phyloP scores from a whole-genome alignment of 495 filamentous ascomycete genomes.

The Aspergillus funiculosus region DNA sequence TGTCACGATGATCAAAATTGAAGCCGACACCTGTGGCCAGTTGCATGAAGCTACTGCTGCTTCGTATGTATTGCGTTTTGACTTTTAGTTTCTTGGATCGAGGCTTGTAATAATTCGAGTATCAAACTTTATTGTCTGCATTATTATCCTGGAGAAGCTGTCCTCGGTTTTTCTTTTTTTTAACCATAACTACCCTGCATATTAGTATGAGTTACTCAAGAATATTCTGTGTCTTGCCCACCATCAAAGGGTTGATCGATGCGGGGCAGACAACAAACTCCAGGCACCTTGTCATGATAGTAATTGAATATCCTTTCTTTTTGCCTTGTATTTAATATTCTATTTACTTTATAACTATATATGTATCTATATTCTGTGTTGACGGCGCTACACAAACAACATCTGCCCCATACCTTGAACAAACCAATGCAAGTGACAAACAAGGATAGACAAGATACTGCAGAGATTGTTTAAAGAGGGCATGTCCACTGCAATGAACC shows the following conservation, averaged over 20 bases:
- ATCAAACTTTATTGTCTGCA: conserved; percentile 12
- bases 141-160: conserved; percentile 7
- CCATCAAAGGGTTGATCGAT: conserved; percentile 4
- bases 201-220: not conserved
- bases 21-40: too few relatives aligned
- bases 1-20: conserved; percentile 1
- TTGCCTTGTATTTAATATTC: not conserved
- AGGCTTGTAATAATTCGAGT: conserved; percentile 1
- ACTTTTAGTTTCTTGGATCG: not conserved
- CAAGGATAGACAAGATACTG: conserved; percentile 7
- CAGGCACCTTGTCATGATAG: not conserved
- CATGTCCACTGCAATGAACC: conserved; percentile 16
- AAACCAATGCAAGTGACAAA: conserved; percentile 11
- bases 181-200: not conserved
- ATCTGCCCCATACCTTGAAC: conserved; percentile 8
- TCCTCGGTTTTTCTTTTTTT: conserved; percentile 1
- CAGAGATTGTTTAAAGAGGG: not conserved
- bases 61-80: not conserved
- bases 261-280: conserved; percentile 5
- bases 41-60: not conserved
- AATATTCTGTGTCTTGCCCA: not conserved
- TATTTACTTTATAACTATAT: too few relatives aligned
- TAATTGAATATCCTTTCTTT: conserved; percentile 2
- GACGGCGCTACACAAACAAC: not conserved
- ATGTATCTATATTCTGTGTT: too few relatives aligned